Conservation (phyloP, 306 rosid species). For the Amphicarpaea edgeworthii region DNA sequence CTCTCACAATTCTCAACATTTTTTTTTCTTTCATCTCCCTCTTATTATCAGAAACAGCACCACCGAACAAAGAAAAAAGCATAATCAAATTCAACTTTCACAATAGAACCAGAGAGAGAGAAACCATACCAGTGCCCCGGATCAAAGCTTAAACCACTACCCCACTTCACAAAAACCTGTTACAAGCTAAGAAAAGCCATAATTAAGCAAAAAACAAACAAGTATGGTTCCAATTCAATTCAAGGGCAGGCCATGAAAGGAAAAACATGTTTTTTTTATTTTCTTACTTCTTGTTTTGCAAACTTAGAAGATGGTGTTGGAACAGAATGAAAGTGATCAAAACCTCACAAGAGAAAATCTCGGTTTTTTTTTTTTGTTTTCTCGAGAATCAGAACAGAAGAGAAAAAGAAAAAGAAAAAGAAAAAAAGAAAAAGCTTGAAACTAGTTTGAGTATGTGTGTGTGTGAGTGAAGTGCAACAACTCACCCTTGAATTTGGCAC, state of each 20-base stretch:
- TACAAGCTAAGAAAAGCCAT: constrained; percentile 18
- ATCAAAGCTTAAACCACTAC: constrained; percentile 51
- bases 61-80: constrained; percentile 17
- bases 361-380: not conserved
- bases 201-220: constrained; percentile 33
- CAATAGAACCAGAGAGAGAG: constrained; percentile 37
- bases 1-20: not conserved
- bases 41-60: constrained; percentile 39
- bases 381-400: not conserved
- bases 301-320: not conserved
- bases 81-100: not conserved
- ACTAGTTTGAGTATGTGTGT: constrained; percentile 43
- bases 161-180: constrained; percentile 44
- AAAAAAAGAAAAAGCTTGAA: not conserved
- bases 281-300: not conserved
- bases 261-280: not conserved
- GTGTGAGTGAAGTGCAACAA: constrained; percentile 52
- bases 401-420: not conserved
- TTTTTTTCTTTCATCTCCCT: not conserved
- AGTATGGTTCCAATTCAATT: constrained; percentile 37
- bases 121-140: constrained; percentile 46
- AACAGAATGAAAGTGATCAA: constrained; percentile 34
- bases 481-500: not conserved
- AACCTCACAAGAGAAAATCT: constrained; percentile 38
- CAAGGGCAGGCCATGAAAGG: not conserved